Evolutionary conservation across 805 yeast species (phyloP), one percentile per base, ranked within the genome.

Genomic region (Cyberlindnera americana): DNA sequence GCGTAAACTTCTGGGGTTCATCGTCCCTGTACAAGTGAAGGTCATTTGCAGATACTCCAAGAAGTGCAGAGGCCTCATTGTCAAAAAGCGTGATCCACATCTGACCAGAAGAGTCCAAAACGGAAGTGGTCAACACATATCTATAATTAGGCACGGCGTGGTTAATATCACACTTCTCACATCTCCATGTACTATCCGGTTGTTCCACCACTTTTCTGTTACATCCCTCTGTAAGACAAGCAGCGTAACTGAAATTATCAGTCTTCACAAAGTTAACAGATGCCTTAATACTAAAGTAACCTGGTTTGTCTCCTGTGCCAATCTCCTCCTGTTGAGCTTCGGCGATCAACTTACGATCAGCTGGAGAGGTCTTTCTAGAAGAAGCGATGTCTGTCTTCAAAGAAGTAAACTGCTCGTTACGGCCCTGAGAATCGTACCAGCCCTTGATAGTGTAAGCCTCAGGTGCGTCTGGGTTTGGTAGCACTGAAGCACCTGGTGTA

Each of bases 361-460:
- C 62, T 29, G 78, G 70, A 14, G 70, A 58, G 34, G 66, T 69
- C 29, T 64, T 62, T 29, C 57, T 65, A 12, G 59, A 56, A 10
- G 60, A 60, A 13, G 33, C 14, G n/a, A 65, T 50, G 49, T 81
- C 89, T 6, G 66, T 60, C 54, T 77, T 80, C 57, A 87, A 62
- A 10, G 80, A 67, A 50, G 76, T 75, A 67, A 85, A 89, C 28
- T 61, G 64, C 40, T 78, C 78, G 38, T 68, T 64, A 17, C 72
- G 71, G 28, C 96, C 97, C 50, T 75, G 78, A 29, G 83, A 75
- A 56, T 88, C 95, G 56, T 79, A 93, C 99, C 99, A 93, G 6
- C 98, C 98, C 62, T 88, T 87, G 51, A 93, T 73, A 39, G 77
- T 73, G 60, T 79, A 88, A 4, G 97, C 91, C 60, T 88, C 96